Conservation (phyloP, 2,329 filamentous ascomycete species). For the Cladophialophora exuberans region DNA sequence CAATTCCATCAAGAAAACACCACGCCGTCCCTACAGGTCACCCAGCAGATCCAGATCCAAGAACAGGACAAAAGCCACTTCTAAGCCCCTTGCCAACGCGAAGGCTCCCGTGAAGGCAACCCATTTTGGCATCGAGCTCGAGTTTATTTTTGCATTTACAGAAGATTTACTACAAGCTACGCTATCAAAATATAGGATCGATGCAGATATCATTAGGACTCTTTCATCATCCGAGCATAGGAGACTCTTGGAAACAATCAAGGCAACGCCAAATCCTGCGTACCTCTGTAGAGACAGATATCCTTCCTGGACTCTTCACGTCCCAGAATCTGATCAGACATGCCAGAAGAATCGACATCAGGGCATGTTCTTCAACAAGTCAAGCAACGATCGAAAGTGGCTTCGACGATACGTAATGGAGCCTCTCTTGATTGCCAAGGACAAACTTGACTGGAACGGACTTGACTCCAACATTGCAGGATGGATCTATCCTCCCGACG, state of each 20-base stretch:
- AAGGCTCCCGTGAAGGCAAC: conserved; percentile 4
- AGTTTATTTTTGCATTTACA: conserved; percentile 25
- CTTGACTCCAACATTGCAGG: conserved; percentile 20
- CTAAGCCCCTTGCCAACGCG: no score
- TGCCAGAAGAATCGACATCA: conserved; percentile 1
- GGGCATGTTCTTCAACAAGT: conserved; percentile 8
- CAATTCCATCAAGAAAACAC: no score
- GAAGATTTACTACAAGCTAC: conserved; percentile 12
- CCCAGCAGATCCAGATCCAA: no score
- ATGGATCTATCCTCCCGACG: conserved; percentile 8
- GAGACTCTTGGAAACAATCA: conserved; percentile 5
- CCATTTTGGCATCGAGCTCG: conserved; percentile 27
- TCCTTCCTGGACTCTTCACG: conserved; percentile 25
- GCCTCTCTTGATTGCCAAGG: conserved; percentile 22
- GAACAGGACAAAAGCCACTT: no score
- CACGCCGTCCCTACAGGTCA: no score
- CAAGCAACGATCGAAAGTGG: conserved; percentile 2
- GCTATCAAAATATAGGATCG: conserved; percentile 13
- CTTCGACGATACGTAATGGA: conserved; percentile 25
- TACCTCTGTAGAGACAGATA: conserved; percentile 14
- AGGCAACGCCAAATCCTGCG: conserved; percentile 2
- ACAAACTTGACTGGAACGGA: conserved; percentile 3
- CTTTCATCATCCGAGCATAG: conserved; percentile 11
- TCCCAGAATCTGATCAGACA: conserved; percentile 11
- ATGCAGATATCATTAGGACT: conserved; percentile 14